Conservation (phyloP, 2,329 filamentous ascomycete species). For the Periglandula ipomoeae region DNA sequence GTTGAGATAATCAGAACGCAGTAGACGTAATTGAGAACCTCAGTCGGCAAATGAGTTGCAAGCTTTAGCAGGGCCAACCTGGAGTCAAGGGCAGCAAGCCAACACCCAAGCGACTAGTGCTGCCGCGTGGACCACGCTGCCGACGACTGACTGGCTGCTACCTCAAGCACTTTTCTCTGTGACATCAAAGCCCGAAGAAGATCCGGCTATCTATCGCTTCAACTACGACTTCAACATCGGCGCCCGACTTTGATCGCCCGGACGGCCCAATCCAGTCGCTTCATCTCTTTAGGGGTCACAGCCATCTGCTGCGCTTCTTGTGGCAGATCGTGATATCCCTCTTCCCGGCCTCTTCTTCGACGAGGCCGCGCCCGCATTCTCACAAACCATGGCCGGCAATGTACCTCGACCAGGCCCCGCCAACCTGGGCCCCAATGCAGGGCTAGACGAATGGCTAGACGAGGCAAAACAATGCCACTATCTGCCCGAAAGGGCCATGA, state of each 20-base stretch:
- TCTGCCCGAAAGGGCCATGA: constrained; percentile 93
- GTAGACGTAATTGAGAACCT: no score
- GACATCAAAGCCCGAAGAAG: constrained; percentile 18
- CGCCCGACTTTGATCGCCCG: not conserved
- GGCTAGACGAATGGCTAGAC: constrained; percentile 91
- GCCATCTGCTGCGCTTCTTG: constrained; percentile 15
- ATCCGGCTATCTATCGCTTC: constrained; percentile 16
- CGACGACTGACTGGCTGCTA: no score
- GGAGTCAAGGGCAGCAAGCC: not conserved
- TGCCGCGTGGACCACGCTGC: not conserved
- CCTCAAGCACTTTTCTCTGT: no score
- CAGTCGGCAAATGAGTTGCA: no score
- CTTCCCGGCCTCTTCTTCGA: constrained; percentile 12
- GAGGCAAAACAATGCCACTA: constrained; percentile 97
- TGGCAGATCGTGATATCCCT: constrained; percentile 11
- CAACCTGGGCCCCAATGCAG: constrained; percentile 71
- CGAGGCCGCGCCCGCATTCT: constrained; percentile 12
- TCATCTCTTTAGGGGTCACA: constrained; percentile 5
- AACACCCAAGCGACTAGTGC: not conserved
- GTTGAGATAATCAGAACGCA: no score
- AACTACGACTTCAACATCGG: not conserved
- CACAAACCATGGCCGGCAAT: constrained; percentile 28
- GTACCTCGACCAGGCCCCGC: constrained; percentile 89
- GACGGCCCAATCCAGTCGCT: not conserved
- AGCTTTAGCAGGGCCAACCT: no score